Conservation (phyloP, 768 basidiomycete genomes). For the Rubroboletus satanas region DNA sequence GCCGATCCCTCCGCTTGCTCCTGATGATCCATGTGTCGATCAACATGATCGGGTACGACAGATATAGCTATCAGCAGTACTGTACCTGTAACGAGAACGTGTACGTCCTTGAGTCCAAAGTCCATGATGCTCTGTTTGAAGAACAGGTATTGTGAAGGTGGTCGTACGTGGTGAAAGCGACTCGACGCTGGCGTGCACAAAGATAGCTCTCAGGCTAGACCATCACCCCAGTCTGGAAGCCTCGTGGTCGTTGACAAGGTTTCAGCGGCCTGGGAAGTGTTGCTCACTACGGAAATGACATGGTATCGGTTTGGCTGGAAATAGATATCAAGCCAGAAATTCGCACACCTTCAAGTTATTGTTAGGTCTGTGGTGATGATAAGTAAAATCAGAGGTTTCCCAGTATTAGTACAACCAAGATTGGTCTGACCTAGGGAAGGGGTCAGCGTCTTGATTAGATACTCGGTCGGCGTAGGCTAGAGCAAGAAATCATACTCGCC, state of each 20-base stretch:
- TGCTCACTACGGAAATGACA: neutral
- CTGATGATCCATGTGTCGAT: conserved; percentile 30
- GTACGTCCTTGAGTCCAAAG: conserved; percentile 53
- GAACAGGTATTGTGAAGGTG: neutral
- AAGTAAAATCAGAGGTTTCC: neutral
- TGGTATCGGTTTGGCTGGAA: neutral
- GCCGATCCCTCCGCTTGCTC: conserved; percentile 76
- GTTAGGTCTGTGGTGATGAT: neutral
- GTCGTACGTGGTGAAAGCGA: neutral
- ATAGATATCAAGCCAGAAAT: neutral
- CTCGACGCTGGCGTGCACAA: conserved; percentile 1
- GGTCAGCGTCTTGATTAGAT: neutral
- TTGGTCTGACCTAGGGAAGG: neutral
- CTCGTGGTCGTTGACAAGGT: conserved; percentile 3
- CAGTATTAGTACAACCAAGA: neutral
- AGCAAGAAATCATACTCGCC: neutral
- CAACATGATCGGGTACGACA: neutral
- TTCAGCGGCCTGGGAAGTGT: conserved; percentile 17
- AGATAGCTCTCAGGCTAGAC: conserved; percentile 4
- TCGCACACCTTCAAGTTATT: neutral
- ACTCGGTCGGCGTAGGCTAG: neutral
- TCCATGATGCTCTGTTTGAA: conserved; percentile 37
- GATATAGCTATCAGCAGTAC: neutral
- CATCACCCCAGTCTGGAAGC: conserved; percentile 3
- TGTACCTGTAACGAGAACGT: conserved; percentile 66